Evolutionary conservation across 768 basidiomycete species (phyloP), one percentile per base, ranked within the genome.

Genomic region (Pholiota conissans): DNA sequence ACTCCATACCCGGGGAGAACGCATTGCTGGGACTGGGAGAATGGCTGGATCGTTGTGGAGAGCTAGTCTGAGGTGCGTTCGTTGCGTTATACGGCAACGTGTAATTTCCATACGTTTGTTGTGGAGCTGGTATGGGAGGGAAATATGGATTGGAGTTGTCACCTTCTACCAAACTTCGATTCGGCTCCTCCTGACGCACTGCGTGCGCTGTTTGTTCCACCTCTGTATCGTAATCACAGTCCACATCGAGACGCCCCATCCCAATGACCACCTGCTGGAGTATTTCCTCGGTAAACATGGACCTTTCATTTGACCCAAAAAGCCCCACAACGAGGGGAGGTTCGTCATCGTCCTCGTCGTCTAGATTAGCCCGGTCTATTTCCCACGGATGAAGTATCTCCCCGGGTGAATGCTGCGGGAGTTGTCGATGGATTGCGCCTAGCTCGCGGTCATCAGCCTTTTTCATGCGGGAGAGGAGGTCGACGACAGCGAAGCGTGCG

Each of bases 191-290:
- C n/a, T 30, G 55, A 29, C 55, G 60, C 11, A n/a, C n/a, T 2
- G 49, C 61, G 24, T 53, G 53, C 63, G 29, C 62, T 53, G 24
- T 52, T 49, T 49, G 64, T 2, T 54, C 60, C 22, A 61, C 30
- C 26, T 69, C 66, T 13, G 68, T 63, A 14, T 73, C 67, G 16
- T 62, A 45, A 53, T 75, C 71, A n/a, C n/a, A n/a, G n/a, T n/a
- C n/a, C 22, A 77, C 73, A 62, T 80, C 81, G 3, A 98, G 77
- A 20, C 86, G 78, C 8, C 92, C 92, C 79, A 98, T 90, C 28
- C 93, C 95, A 52, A 97, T 87, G 55, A 96, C 87, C 60, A 98
- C 87, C 32, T 93, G 91, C 54, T 90, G 81, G 6, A 96, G 69
- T 40, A 98, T 81, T 73, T 96, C 94, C 29, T 84, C 80, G 65